phyloP scores from a whole-genome alignment of 148 eudicot genomes.

The Camellia japonica region DNA sequence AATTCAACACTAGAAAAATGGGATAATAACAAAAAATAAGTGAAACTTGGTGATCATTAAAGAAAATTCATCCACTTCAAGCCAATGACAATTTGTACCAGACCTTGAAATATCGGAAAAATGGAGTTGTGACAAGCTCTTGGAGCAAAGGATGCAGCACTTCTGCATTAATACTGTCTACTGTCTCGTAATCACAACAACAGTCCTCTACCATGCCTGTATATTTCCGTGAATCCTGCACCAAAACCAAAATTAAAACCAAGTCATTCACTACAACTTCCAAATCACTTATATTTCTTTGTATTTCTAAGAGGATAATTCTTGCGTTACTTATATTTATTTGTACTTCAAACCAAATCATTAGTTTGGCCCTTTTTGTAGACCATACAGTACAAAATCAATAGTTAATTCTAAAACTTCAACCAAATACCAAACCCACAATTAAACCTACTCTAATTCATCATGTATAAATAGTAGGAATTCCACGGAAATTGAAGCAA shows the following conservation, averaged over 20 bases:
- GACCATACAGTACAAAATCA: neutral
- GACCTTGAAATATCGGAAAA: slow-evolving; percentile 96
- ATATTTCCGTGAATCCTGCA: slow-evolving; percentile 73
- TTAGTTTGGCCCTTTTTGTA: neutral
- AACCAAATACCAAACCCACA: neutral
- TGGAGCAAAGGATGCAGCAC: slow-evolving; percentile 87
- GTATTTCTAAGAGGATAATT: too few species aligned
- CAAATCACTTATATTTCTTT: too few species aligned
- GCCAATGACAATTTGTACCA: slow-evolving; percentile 9
- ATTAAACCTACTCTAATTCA: neutral
- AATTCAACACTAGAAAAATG: neutral
- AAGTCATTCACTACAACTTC: neutral
- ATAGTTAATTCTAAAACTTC: neutral
- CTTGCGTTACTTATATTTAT: too few species aligned
- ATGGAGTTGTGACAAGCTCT: slow-evolving; percentile 83
- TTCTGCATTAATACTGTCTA: slow-evolving; percentile 63
- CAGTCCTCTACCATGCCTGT: slow-evolving; percentile 93
- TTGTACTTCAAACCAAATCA: neutral
- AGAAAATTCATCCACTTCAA: neutral
- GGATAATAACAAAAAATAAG: neutral
- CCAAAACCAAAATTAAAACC: slow-evolving; percentile 8
- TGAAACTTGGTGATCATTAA: neutral
- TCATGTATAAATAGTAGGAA: neutral
- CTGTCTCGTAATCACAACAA: slow-evolving; percentile 94
- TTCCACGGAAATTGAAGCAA: slow-evolving; percentile 2